Evolutionary conservation across 257 asterid species (phyloP), one percentile per base, ranked within the genome.

Genomic region (Anisodus tanguticus): DNA sequence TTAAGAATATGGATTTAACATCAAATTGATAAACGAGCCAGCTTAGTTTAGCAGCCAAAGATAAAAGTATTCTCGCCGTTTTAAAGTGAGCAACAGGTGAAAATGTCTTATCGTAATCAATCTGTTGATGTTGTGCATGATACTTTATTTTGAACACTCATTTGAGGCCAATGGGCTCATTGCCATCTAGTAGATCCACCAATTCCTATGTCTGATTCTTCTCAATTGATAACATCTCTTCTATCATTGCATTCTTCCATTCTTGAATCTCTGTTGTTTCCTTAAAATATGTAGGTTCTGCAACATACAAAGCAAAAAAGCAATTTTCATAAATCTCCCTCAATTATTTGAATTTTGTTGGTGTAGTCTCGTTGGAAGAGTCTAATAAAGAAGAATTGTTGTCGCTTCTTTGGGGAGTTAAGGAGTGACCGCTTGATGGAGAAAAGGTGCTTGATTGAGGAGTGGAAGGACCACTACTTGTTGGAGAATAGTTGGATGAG

Each of bases 131-230:
- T n/a, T n/a, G n/a, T n/a, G n/a, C n/a, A n/a, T n/a, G n/a, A n/a
- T n/a, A n/a, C n/a, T n/a, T n/a, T n/a, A n/a, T n/a, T n/a, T n/a
- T 54, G 59, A 54, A 54, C 16, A 54, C 59, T 17, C 59, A 54
- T 54, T 54, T n/a, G 17, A 54, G 59, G 11, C 59, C 6, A n/a
- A n/a, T n/a, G n/a, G n/a, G n/a, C n/a, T n/a, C n/a, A n/a, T n/a
- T n/a, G n/a, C n/a, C n/a, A n/a, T 54, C 59, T 0, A 2, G 16
- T 54, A 54, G 17, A 54, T 54, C 12, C 17, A 54, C 39, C 31
- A 84, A 37, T 17, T 62, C 22, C 81, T 71, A 84, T 8, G 84
- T 63, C 0, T 35, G 41, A 16, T 84, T 84, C 62, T 51, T 53
- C 17, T 16, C 10, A 16, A 74, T 41, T 17, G 77, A 17, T 59